Percentiles rank a stretch among this genome's conserved stretches.
These are phyloP conservation scores for Cladosporium sp. DNA, from an alignment of 2,329 filamentous ascomycete genomes.

Conservation along the genomic window DNA sequence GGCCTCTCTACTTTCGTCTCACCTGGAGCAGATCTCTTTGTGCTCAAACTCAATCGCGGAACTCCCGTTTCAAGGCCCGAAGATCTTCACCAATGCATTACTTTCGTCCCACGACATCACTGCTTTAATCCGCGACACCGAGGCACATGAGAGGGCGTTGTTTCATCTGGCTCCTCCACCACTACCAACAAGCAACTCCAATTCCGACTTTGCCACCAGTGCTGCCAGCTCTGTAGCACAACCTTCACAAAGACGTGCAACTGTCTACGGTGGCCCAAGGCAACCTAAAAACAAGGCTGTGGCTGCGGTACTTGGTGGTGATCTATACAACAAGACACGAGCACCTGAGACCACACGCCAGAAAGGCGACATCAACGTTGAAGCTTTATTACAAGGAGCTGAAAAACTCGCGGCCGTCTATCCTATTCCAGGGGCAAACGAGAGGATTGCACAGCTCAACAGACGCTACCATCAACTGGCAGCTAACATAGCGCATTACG, in stretches of 20 bases:
- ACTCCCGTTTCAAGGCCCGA: constrained; percentile 72
- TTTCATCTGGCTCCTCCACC: constrained; percentile 81
- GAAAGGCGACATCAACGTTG: constrained; percentile 76
- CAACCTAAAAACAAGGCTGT: constrained; percentile 75
- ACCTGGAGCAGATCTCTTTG: constrained; percentile 48
- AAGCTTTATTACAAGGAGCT: constrained; percentile 76
- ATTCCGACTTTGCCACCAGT: constrained; percentile 31
- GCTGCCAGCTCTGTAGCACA: constrained; percentile 7
- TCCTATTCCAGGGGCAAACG: constrained; percentile 70
- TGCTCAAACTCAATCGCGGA: constrained; percentile 47
- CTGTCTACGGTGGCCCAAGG: constrained; percentile 42
- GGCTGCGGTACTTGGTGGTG: constrained; percentile 79
- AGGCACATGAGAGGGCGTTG: constrained; percentile 87
- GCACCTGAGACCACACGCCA: constrained; percentile 48
- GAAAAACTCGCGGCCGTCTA: constrained; percentile 90
- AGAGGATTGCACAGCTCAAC: constrained; percentile 70
- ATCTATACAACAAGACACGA: constrained; percentile 77
- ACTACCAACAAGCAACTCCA: constrained; percentile 36
- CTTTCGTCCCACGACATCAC: constrained; percentile 89
- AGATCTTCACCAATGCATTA: constrained; percentile 91
- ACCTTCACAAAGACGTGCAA: constrained; percentile 41
- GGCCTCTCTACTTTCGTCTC: constrained; percentile 42
- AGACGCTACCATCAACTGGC: constrained; percentile 66
- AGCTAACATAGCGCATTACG: constrained; percentile 74
- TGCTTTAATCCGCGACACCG: constrained; percentile 87